Conservation (phyloP, 2,329 filamentous ascomycete genomes). For the Hypoxylon sp. region DNA sequence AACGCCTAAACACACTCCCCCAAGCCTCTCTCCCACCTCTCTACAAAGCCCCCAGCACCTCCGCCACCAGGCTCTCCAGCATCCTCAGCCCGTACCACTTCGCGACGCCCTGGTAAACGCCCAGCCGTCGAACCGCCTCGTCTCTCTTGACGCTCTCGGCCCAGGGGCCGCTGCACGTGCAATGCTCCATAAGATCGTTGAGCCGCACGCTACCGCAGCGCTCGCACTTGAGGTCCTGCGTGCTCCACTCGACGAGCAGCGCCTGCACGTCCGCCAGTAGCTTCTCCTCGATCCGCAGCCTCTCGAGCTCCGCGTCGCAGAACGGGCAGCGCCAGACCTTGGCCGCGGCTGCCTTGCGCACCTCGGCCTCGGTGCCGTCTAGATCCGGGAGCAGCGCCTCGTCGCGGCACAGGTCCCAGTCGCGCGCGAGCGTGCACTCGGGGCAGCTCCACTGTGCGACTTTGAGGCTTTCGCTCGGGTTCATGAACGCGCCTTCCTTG, state of each 20-base stretch:
- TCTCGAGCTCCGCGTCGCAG: constrained; percentile 81
- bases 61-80: constrained; percentile 79
- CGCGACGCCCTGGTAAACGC: constrained; percentile 80
- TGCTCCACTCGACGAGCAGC: constrained; percentile 82
- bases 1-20: neutral
- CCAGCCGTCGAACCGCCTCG: constrained; percentile 74
- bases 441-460: constrained; percentile 85
- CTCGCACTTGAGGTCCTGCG: constrained; percentile 87
- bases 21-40: neutral
- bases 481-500: constrained; percentile 86
- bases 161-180: constrained; percentile 92
- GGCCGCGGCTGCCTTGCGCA: constrained; percentile 47
- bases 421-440: constrained; percentile 88
- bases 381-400: constrained; percentile 77
- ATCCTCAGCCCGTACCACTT: constrained; percentile 84
- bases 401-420: constrained; percentile 93
- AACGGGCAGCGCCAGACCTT: constrained; percentile 80
- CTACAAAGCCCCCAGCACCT: constrained; percentile 60
- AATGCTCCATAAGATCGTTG: constrained; percentile 98
- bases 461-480: constrained; percentile 81
- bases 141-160: constrained; percentile 75
- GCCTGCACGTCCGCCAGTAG: constrained; percentile 82
- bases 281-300: constrained; percentile 85
- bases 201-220: constrained; percentile 78
- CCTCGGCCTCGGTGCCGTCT: constrained; percentile 30